Conservation (phyloP, 257 asterid species). For the Rehmannia glutinosa region DNA sequence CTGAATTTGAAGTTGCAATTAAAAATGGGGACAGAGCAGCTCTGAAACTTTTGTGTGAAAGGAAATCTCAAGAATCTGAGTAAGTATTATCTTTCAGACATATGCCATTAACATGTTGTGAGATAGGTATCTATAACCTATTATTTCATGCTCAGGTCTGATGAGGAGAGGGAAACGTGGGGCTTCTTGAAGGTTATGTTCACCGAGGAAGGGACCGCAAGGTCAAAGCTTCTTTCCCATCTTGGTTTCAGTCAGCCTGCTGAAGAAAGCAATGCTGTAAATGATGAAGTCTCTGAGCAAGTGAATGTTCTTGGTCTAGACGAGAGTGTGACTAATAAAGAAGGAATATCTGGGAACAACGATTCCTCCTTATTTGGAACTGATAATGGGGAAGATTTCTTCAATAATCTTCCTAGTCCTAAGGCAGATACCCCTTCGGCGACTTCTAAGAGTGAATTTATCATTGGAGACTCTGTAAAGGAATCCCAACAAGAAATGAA, state of each 20-base stretch:
- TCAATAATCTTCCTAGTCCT: slow-evolving; percentile 89
- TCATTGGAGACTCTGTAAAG: slow-evolving; percentile 35
- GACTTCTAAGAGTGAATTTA: slow-evolving; percentile 44
- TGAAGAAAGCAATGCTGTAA: slow-evolving; percentile 39
- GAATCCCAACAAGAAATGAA: slow-evolving; percentile 45
- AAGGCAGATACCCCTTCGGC: slow-evolving; percentile 76
- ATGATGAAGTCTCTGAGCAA: slow-evolving; percentile 52
- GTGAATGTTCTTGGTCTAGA: slow-evolving; percentile 53
- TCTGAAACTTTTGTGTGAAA: slow-evolving; percentile 71
- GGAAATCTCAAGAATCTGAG: slow-evolving; percentile 70
- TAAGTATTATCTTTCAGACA: slow-evolving; percentile 27
- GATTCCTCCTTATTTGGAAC: slow-evolving; percentile 36
- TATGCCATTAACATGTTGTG: background rate
- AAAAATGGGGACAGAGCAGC: slow-evolving; percentile 79
- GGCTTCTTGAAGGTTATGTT: slow-evolving; percentile 89
- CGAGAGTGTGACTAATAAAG: slow-evolving; percentile 37
- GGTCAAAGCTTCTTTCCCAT: slow-evolving; percentile 84
- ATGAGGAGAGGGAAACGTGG: slow-evolving; percentile 85
- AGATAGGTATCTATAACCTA: slow-evolving; percentile 4
- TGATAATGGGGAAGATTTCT: slow-evolving; percentile 91
- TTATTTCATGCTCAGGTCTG: slow-evolving; percentile 50
- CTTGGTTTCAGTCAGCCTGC: slow-evolving; percentile 75
- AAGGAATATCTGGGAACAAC: slow-evolving; percentile 29
- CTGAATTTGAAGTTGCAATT: slow-evolving; percentile 79
- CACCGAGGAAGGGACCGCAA: slow-evolving; percentile 84